Evolutionary conservation across 2,329 filamentous ascomycete genomes (phyloP).

Genomic region (Xylaria digitata): DNA sequence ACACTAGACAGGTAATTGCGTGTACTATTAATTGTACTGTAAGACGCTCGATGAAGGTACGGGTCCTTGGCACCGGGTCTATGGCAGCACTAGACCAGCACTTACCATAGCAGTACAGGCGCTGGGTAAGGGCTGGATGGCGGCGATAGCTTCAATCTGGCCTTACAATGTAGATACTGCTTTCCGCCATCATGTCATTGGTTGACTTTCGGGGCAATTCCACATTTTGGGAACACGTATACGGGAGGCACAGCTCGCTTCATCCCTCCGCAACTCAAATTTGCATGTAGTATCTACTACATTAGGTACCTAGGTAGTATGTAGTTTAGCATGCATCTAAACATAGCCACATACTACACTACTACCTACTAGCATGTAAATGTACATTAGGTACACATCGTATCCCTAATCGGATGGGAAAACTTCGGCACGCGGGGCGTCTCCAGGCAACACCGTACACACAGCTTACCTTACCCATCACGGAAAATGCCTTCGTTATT

Average conservation of each 20-base stretch:
- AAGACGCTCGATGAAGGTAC: conserved; percentile 12
- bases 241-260: conserved; percentile 35
- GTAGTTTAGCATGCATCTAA: not conserved
- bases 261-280: conserved; percentile 18
- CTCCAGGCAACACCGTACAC: too few species aligned
- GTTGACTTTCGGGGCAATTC: not conserved
- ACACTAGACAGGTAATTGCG: too few species aligned
- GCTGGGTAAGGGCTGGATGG: conserved; percentile 27
- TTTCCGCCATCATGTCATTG: conserved; percentile 2
- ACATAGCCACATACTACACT: not conserved
- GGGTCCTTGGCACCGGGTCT: conserved; percentile 9
- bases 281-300: conserved; percentile 2
- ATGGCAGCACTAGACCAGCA: conserved; percentile 11
- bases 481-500: not conserved
- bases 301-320: too few species aligned
- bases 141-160: conserved; percentile 22
- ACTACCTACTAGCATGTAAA: not conserved
- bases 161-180: not conserved
- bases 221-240: conserved; percentile 11
- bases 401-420: conserved; percentile 22
- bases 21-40: not conserved
- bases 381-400: too few species aligned
- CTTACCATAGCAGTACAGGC: conserved; percentile 7
- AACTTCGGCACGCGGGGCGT: conserved; percentile 18
- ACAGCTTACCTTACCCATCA: conserved; percentile 24